phyloP scores from a whole-genome alignment of 1,284 basidiomycete genomes.

The Sporisorium scitamineum region DNA sequence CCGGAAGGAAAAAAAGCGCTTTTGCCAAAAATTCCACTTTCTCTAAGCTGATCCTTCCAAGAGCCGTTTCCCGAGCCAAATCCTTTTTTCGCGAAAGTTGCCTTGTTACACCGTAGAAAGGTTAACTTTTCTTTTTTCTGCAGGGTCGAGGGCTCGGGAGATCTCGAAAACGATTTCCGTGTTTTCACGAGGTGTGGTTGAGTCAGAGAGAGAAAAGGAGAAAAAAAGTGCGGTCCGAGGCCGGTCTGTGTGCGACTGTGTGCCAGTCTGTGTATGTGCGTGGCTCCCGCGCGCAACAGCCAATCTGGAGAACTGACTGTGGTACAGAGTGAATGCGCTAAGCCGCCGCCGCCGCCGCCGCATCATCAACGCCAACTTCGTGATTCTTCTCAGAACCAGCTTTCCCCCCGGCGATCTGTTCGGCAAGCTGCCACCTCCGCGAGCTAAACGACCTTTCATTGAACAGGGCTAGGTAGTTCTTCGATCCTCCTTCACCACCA shows the following conservation, averaged over 20 bases:
- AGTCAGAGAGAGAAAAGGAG: conserved; percentile 21
- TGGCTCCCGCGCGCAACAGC: conserved; percentile 19
- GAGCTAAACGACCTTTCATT: neutral
- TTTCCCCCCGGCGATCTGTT: conserved; percentile 25
- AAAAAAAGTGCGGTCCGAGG: conserved; percentile 14
- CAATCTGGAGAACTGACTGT: conserved; percentile 1
- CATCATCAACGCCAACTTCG: neutral
- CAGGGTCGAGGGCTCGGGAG: conserved; percentile 7
- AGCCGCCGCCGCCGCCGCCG: neutral
- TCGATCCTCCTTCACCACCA: conserved; percentile 6
- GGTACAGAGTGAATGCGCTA: conserved; percentile 3
- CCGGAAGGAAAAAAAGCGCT: conserved; percentile 4
- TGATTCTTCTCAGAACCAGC: conserved; percentile 13
- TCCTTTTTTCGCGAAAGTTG: neutral
- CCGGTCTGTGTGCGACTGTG: conserved; percentile 4
- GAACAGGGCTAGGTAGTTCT: neutral
- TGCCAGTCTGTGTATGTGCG: conserved; percentile 4
- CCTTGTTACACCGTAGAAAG: neutral
- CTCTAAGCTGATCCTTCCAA: conserved; percentile 10
- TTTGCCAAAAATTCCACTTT: conserved; percentile 6
- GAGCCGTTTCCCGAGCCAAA: conserved; percentile 24
- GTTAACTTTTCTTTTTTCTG: neutral
- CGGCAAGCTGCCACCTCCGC: conserved; percentile 12
- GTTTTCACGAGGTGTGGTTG: conserved; percentile 42
- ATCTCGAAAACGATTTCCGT: conserved; percentile 32